Evolutionary conservation across 2,329 filamentous ascomycete genomes (phyloP).

Genomic region (Camillea tinctor): DNA sequence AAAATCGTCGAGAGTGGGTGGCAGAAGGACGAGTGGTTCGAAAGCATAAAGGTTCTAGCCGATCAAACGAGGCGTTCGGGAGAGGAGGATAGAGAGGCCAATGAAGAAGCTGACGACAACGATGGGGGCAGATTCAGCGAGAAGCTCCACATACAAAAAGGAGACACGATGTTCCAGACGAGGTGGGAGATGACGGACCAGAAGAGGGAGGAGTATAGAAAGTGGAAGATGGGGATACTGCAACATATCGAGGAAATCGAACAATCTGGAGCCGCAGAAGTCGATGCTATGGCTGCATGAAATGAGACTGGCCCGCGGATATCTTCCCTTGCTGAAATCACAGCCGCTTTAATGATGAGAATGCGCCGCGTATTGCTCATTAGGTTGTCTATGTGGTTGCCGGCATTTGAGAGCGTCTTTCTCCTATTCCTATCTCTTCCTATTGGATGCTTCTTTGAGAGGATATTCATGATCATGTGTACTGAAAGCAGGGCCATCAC

Average conservation of each 20-base stretch:
- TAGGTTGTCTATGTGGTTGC: too few species aligned
- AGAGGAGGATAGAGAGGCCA: slow-evolving; percentile 28
- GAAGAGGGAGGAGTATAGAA: slow-evolving; percentile 57
- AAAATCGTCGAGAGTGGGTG: slow-evolving; percentile 55
- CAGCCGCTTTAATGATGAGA: too few species aligned
- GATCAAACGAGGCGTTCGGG: slow-evolving; percentile 28
- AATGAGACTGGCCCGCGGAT: background rate
- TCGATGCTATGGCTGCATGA: slow-evolving; percentile 15
- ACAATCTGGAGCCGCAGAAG: slow-evolving; percentile 16
- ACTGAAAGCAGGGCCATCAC: too few species aligned
- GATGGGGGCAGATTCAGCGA: slow-evolving; percentile 32
- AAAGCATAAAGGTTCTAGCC: slow-evolving; percentile 55
- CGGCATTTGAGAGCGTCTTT: too few species aligned
- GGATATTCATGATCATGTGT: too few species aligned
- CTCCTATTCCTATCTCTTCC: too few species aligned
- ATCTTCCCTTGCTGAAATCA: too few species aligned
- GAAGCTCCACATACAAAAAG: slow-evolving; percentile 45
- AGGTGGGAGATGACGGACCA: slow-evolving; percentile 66
- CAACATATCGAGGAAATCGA: slow-evolving; percentile 52
- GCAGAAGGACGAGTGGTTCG: slow-evolving; percentile 65
- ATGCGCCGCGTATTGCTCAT: too few species aligned
- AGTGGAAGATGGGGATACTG: slow-evolving; percentile 64
- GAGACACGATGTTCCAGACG: slow-evolving; percentile 74
- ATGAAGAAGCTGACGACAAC: slow-evolving; percentile 34
- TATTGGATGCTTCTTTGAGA: too few species aligned